A percentile compares a stretch with the other conserved stretches of the same genome.
phyloP scores from a whole-genome alignment of 805 yeast genomes.

The Lipomyces sp. region DNA sequence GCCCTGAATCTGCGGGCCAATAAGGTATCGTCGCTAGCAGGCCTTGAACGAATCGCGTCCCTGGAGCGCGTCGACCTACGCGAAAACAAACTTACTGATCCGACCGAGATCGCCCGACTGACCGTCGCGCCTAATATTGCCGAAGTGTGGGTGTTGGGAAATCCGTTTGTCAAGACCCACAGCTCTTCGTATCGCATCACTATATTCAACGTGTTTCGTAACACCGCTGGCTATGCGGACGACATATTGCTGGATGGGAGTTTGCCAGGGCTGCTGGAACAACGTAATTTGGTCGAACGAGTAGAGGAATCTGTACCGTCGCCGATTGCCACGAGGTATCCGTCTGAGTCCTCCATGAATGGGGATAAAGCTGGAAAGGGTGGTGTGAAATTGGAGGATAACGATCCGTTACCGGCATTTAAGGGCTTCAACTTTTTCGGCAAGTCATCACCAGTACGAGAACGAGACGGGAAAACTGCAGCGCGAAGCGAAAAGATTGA shows the following conservation, averaged over 20 bases:
- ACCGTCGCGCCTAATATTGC: constrained; percentile 34
- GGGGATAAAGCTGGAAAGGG: not conserved
- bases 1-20: constrained; percentile 39
- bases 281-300: constrained; percentile 35
- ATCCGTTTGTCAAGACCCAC: constrained; percentile 39
- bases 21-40: constrained; percentile 37
- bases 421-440: constrained; percentile 25
- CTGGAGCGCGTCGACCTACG: constrained; percentile 40
- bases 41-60: constrained; percentile 37
- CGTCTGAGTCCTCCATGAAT: not conserved
- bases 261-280: constrained; percentile 41
- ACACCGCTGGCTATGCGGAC: constrained; percentile 34
- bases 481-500: not conserved
- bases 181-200: constrained; percentile 36
- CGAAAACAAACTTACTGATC: constrained; percentile 39
- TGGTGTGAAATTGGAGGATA: constrained; percentile 9
- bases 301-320: constrained; percentile 30
- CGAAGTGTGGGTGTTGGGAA: constrained; percentile 41
- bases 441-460: constrained; percentile 1
- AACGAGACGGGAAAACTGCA: not conserved
- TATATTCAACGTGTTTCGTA: constrained; percentile 39
- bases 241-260: constrained; percentile 40
- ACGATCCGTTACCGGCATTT: constrained; percentile 21
- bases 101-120: constrained; percentile 38
- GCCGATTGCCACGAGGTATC: constrained; percentile 8